phyloP scores from a whole-genome alignment of 352 stramenopile species.

The Pythium utonaiense region DNA sequence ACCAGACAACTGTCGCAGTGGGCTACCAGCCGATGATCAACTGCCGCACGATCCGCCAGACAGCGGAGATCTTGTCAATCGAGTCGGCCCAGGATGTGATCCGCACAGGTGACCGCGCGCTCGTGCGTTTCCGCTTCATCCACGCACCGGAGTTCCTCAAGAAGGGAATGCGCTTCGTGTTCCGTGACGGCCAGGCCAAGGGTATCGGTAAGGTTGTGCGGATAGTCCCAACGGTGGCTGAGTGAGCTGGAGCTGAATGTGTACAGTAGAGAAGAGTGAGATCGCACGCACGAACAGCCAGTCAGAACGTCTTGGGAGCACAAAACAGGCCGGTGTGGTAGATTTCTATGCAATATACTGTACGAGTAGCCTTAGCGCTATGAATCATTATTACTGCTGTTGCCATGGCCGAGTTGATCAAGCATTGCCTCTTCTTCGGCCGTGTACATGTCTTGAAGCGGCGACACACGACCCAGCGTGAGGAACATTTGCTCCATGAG shows the following conservation, averaged over 20 bases:
- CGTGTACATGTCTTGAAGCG: conserved; percentile 76
- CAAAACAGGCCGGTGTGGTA: not conserved
- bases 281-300: not conserved
- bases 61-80: conserved; percentile 87
- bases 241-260: not conserved
- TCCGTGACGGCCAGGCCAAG: conserved; percentile 96
- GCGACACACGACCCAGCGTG: conserved; percentile 45
- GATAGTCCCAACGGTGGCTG: conserved; percentile 37
- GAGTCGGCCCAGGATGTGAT: conserved; percentile 80
- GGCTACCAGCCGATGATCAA: conserved; percentile 96
- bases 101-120: conserved; percentile 86
- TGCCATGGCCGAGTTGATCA: conserved; percentile 30
- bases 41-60: conserved; percentile 90
- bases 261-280: not conserved
- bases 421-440: conserved; percentile 73
- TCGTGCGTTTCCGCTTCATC: conserved; percentile 89
- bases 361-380: conserved; percentile 1
- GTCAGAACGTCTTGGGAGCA: not conserved
- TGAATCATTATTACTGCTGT: not conserved
- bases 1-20: conserved; percentile 92
- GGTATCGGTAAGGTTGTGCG: conserved; percentile 93
- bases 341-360: conserved; percentile 1
- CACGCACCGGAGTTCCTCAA: conserved; percentile 95
- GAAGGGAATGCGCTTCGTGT: conserved; percentile 95
- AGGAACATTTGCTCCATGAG: conserved; percentile 65